Conservation (phyloP, 768 basidiomycete species). For the Ramaria sp. region DNA sequence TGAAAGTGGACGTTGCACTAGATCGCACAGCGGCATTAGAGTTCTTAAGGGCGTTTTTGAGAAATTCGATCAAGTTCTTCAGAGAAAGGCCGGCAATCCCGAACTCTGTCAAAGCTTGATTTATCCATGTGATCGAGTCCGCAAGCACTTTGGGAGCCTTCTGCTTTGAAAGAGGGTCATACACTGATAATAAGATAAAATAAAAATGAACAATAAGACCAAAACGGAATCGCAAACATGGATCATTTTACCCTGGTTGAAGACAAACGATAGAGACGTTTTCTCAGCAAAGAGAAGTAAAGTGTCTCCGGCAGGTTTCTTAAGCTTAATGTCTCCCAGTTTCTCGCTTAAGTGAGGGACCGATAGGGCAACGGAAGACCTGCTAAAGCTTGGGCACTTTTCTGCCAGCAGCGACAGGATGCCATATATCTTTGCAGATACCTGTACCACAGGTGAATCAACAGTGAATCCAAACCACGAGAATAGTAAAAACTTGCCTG, state of each 20-base stretch:
- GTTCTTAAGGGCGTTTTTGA: conserved; percentile 79
- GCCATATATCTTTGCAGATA: conserved; percentile 81
- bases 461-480: conserved; percentile 5
- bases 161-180: conserved; percentile 87
- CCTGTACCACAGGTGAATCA: conserved; percentile 44
- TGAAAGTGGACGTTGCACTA: conserved; percentile 85
- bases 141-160: conserved; percentile 97
- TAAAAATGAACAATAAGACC: no score
- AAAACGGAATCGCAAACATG: no score
- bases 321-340: conserved; percentile 90
- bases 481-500: conserved; percentile 43
- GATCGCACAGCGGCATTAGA: conserved; percentile 92
- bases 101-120: conserved; percentile 77
- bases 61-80: conserved; percentile 77
- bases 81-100: conserved; percentile 82
- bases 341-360: conserved; percentile 84
- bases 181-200: conserved; percentile 39
- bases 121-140: conserved; percentile 84
- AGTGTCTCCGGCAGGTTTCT: conserved; percentile 90
- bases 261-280: conserved; percentile 88
- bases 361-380: conserved; percentile 72
- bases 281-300: conserved; percentile 80
- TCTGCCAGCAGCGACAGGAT: conserved; percentile 67
- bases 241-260: conserved; percentile 84
- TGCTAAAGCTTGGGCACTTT: conserved; percentile 71